These are phyloP conservation scores for Lagenidium sp. DNA, from an alignment of 352 stramenopile genomes.

Conservation along the genomic window DNA sequence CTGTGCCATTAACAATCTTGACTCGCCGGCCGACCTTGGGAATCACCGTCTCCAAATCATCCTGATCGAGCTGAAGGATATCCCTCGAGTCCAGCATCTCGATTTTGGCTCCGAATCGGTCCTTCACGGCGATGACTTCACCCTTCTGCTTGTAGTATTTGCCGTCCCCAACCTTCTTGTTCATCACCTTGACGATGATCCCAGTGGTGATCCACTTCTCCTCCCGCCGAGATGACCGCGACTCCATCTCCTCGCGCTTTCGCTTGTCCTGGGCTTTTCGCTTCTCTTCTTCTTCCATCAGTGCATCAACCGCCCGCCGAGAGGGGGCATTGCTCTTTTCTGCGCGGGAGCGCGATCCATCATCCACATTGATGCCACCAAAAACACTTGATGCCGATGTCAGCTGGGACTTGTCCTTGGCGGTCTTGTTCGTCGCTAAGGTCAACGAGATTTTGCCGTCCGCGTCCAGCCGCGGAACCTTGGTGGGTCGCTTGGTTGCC, in stretches of 20 bases:
- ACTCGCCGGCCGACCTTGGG: constrained; percentile 54
- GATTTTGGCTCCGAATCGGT: constrained; percentile 75
- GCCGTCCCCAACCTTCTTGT: constrained; percentile 86
- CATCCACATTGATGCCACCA: constrained; percentile 1
- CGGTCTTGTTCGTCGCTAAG: constrained; percentile 2
- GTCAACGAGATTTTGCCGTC: constrained; percentile 29
- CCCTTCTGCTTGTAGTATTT: constrained; percentile 88
- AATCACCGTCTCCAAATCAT: constrained; percentile 88
- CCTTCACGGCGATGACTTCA: constrained; percentile 61
- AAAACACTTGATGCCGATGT: constrained; percentile 3
- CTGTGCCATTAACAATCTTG: constrained; percentile 70
- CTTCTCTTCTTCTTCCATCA: constrained; percentile 14
- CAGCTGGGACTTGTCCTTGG: not conserved
- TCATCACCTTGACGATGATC: constrained; percentile 93
- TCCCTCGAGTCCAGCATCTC: constrained; percentile 79
- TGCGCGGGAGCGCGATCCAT: too few relatives aligned
- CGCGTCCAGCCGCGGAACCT: constrained; percentile 34
- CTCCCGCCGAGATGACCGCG: constrained; percentile 28
- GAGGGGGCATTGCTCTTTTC: not conserved
- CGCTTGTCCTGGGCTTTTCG: constrained; percentile 15
- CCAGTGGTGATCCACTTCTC: constrained; percentile 88
- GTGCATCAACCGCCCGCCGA: constrained; percentile 6
- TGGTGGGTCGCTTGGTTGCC: constrained; percentile 44
- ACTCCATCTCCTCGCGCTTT: constrained; percentile 32
- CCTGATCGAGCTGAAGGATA: constrained; percentile 75